A percentile compares a stretch with the other conserved stretches of the same genome.
Conservation (phyloP, 805 yeast genomes). For the Pichia deserticola region DNA sequence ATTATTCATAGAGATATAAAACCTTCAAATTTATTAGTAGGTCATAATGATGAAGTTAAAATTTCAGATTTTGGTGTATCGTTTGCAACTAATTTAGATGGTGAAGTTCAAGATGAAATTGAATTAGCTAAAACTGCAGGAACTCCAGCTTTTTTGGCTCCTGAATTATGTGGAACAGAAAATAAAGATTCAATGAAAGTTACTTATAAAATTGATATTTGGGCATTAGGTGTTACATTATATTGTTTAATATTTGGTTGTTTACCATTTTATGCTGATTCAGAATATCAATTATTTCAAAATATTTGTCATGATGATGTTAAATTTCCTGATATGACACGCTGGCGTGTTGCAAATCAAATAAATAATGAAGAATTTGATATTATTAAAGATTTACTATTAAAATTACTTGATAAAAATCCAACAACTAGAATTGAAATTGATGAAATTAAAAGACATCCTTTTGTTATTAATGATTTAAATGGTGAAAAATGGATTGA, state of each 20-base stretch:
- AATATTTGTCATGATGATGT: conserved; percentile 62
- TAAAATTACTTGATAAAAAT: conserved; percentile 58
- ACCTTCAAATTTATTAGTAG: conserved; percentile 75
- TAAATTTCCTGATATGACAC: conserved; percentile 42
- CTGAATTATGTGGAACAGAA: conserved; percentile 74
- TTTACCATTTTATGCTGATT: conserved; percentile 82
- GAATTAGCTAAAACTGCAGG: conserved; percentile 96
- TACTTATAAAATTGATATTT: conserved; percentile 83
- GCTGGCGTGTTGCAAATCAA: conserved; percentile 22
- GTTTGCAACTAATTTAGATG: conserved; percentile 48
- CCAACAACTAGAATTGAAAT: conserved; percentile 64
- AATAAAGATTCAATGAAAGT: conserved; percentile 40
- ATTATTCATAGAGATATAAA: conserved; percentile 93
- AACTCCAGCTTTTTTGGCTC: conserved; percentile 95
- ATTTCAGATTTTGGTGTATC: conserved; percentile 97
- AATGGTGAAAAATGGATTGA: conserved; percentile 24
- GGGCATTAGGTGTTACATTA: conserved; percentile 93
- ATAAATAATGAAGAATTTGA: conserved; percentile 23
- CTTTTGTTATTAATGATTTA: conserved; percentile 38
- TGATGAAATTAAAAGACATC: conserved; percentile 65
- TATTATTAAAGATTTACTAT: conserved; percentile 51
- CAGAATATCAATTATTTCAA: conserved; percentile 79
- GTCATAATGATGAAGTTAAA: conserved; percentile 67
- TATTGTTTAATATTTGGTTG: conserved; percentile 83
- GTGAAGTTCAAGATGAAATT: conserved; percentile 57